phyloP scores from a whole-genome alignment of 345 rosid species.

The Raphanus sativus region DNA sequence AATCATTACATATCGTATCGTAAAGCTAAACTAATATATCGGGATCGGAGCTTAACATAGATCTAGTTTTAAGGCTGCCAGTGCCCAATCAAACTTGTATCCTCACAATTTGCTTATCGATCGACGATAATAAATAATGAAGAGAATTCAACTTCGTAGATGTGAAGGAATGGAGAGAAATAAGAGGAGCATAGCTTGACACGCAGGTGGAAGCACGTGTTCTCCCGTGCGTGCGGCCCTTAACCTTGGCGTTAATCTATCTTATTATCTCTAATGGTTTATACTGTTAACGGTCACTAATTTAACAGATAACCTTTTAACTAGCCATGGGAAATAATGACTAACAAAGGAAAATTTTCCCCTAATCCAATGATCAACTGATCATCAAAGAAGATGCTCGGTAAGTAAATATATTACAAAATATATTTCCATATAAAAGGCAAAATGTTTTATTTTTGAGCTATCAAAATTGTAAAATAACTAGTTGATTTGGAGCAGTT shows the following conservation, averaged over 20 bases:
- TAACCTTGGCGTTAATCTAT: constrained; percentile 37
- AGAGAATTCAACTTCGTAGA: constrained; percentile 27
- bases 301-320: background rate
- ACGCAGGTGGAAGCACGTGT: constrained; percentile 29
- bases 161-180: constrained; percentile 24
- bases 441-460: background rate
- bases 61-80: constrained; percentile 18
- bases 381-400: too few species aligned
- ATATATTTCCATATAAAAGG: background rate
- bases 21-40: constrained; percentile 10
- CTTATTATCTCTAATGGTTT: constrained; percentile 6
- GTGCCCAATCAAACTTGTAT: constrained; percentile 1
- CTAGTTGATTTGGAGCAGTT: background rate
- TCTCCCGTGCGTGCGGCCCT: constrained; percentile 36
- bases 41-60: constrained; percentile 34
- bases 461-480: background rate
- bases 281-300: constrained; percentile 13
- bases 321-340: background rate
- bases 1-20: constrained; percentile 19
- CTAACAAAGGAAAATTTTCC: background rate
- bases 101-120: background rate
- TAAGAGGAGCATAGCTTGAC: constrained; percentile 23
- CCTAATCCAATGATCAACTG: background rate
- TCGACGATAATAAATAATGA: background rate
- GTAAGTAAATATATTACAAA: background rate